Base-by-base conservation (phyloP, 768 basidiomycete species). In the Omphalotus guepiniiformis region DNA sequence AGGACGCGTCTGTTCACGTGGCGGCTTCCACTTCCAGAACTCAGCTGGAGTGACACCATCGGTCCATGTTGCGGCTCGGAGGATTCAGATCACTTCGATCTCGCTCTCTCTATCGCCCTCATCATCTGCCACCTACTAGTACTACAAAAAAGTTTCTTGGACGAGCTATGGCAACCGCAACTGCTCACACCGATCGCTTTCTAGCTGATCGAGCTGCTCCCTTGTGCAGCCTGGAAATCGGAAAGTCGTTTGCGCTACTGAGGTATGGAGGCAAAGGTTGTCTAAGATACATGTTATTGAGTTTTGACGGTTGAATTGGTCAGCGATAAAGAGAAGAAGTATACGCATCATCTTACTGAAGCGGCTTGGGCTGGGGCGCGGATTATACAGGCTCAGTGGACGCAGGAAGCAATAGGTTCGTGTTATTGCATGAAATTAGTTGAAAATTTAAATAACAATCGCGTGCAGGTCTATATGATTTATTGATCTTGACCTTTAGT, bases 301-400 rank as follows among this genome's bases (percentile, higher is more conserved):
- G 36, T 5, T 39, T 11, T 6, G 2, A 8, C 2, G 38, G 29
- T 7, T 43, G 28, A 36, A 16, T 46, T n/a, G n/a, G n/a, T 8
- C 47, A 92, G 88, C 42, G 69, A 78, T 4, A 76, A 75, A 54
- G 90, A 93, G 59, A 85, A 88, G 67, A 75, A 82, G 50, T 93
- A 93, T 57, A 76, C 85, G 2, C 88, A 93, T 63, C 82, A 77
- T 58, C 42, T 90, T 12, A 76, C 73, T 16, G 58, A 78, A 53
- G 90, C 89, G 5, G 80, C 82, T 1, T 93, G 91, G 91, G 86
- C 86, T 0, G 91, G 91, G 23, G 86, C 79, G 41, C 75, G 85
- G 32, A 85, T 93, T 64, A 86, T 91, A 46, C 85, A 89, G 68
- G 83, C 71, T 37, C 89, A 93, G 69, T 90, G 85, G 86, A 88